Evolutionary conservation across 176 grass and related monocot species (phyloP), one percentile per base, ranked within the genome.

Genomic region (Oryza punctata): DNA sequence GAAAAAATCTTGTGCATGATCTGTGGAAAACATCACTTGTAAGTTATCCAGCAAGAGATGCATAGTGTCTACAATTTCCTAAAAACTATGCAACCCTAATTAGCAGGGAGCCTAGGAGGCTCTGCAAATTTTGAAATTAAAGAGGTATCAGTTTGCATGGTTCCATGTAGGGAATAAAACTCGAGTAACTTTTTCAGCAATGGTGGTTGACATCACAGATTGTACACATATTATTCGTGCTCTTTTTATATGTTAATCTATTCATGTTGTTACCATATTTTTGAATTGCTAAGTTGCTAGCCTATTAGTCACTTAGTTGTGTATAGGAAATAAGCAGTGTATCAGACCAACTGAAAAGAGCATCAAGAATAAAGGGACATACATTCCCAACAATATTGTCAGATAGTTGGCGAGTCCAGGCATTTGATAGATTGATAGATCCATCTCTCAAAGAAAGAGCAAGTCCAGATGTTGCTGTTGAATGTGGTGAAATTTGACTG

Each of bases 401-500:
- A 83, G 93, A 92, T 82, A 99, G 74, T 90, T 96, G 93, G 72
- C 96, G 91, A 81, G 87, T 92, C 96, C 96, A 99, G 26, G 85
- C 87, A 83, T 99, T 99, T 68, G 96, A 94, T 46, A 99, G 87
- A 75, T 96, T 96, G 63, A 96, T 75, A 81, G 93, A 99, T 52
- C 96, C 96, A 74, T 99, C 96, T 81, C 87, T 89, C 78, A 99
- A 85, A 67, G 93, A 99, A 81, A 99, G 32, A 75, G 83, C 65
- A 70, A 99, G 70, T 70, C 93, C 96, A 67, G 93, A 88, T 66
- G 91, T 96, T 70, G 96, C 96, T 84, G 91, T 96, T 12, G 89
- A 90, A 91, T 96, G 91, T 67, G 81, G 85, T 85, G 96, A 99
- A 82, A 96, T 89, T 71, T 96, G 91, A 86, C 96, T 99, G 89